A percentile compares a stretch with the other conserved stretches of the same genome.
Conservation (phyloP, 768 basidiomycete genomes). For the Leccinum pellstonianum region DNA sequence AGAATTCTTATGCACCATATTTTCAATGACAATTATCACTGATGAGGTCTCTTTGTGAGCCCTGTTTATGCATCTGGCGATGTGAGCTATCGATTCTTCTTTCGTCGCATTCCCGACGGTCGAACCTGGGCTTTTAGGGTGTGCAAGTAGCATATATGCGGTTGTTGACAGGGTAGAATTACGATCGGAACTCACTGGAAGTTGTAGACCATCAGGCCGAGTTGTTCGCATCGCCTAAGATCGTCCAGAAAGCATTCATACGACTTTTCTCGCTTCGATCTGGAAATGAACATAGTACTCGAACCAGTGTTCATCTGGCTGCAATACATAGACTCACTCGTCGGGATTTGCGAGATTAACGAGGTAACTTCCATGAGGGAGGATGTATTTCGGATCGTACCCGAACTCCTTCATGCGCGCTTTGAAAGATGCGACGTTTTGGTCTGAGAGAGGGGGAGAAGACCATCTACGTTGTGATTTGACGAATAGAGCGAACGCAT, state of each 20-base stretch:
- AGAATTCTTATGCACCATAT: slow-evolving; percentile 58
- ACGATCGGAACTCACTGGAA: slow-evolving; percentile 64
- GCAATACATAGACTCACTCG: slow-evolving; percentile 42
- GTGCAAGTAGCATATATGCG: not conserved
- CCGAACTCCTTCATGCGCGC: slow-evolving; percentile 56
- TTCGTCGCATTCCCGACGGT: slow-evolving; percentile 68
- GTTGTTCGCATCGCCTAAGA: slow-evolving; percentile 68
- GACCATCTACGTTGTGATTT: slow-evolving; percentile 86
- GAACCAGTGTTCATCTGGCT: not conserved
- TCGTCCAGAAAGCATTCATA: slow-evolving; percentile 85
- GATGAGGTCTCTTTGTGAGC: slow-evolving; percentile 61
- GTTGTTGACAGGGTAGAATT: not conserved
- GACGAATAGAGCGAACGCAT: slow-evolving; percentile 78
- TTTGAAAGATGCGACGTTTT: slow-evolving; percentile 59
- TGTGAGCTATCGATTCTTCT: slow-evolving; percentile 57
- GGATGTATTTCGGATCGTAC: slow-evolving; percentile 59
- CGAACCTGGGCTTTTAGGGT: slow-evolving; percentile 66
- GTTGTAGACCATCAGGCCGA: slow-evolving; percentile 75
- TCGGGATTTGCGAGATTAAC: slow-evolving; percentile 85
- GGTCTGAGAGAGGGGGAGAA: slow-evolving; percentile 53
- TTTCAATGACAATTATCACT: slow-evolving; percentile 73
- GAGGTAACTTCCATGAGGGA: slow-evolving; percentile 86
- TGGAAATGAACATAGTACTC: slow-evolving; percentile 21
- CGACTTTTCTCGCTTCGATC: slow-evolving; percentile 66
- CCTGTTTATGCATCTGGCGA: slow-evolving; percentile 72